Base-by-base conservation (phyloP, 768 basidiomycete genomes). In the Suillus bovinus region DNA sequence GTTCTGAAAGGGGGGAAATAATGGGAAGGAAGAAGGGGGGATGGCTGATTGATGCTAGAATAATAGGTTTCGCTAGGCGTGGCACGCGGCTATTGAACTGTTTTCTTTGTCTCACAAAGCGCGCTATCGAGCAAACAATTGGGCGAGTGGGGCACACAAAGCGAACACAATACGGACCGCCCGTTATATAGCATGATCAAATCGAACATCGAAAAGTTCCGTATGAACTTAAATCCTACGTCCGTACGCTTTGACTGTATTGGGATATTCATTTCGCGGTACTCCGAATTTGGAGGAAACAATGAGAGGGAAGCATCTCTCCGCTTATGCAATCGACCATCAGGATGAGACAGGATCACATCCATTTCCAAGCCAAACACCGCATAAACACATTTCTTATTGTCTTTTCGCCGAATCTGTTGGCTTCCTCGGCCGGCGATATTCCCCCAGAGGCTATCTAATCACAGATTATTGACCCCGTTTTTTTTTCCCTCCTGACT, bases 121-220 rank as follows among this genome's bases (percentile, higher is more conserved):
- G 70, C 75, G 73, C 69, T 68, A 72, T 76, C 76, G 75, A 74
- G 73, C 76, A 76, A 84, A 87, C 86, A 88, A 87, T 87, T 86
- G 82, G 77, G 79, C 78, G 75, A 78, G 81, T 80, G 84, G 84
- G 84, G 82, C 82, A 83, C 83, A 71, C 78, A 82, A 79, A 79
- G 77, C 74, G 67, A 75, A 77, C 75, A 86, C 84, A 86, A 85
- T 85, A 83, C 79, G 74, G 67, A 70, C 70, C 71, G 76, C 76
- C 72, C 71, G 78, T 79, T 85, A 82, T 86, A 85, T 84, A 84
- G 77, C 74, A 71, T 64, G 63, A 67, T 68, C 66, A 63, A 71
- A 59, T 61, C 50, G 67, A 66, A 62, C 66, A 65, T 68, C 65
- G 71, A 77, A 76, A 78, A 39, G 74, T 66, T 76, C 77, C 72